Evolutionary conservation across 1,284 basidiomycete species (phyloP), one percentile per base, ranked within the genome.

Genomic region (Leucoagaricus sp.): DNA sequence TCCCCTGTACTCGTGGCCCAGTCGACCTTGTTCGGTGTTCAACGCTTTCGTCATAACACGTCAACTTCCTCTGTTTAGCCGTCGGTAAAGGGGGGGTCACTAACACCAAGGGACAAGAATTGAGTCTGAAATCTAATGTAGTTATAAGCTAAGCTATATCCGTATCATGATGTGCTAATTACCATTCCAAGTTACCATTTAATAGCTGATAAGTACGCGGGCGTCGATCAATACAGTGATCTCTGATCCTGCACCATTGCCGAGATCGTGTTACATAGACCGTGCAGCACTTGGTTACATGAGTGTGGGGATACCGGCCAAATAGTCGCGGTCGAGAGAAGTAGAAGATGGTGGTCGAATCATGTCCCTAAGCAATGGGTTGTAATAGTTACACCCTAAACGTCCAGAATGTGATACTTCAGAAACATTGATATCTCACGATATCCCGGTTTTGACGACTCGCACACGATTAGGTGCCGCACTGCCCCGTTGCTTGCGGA

Each of bases 191-290:
- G 48, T 23, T 36, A 49, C 19, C 29, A 36, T 12, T 26, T 26
- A 25, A 38, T 33, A 33, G 6, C 6, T 49, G 31, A 23, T 33
- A 38, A n/a, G 1, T 0, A n/a, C n/a, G 6, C 17, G 33, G 1
- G 10, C 31, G 33, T 49, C 48, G 33, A 49, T 26, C 48, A 36
- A 38, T 15, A 17, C 19, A 34, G 17, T 49, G 48, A 49, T 49
- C 48, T n/a, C n/a, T 25, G 17, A 49, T 28, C 15, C 13, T 25
- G 21, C 15, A n/a, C 13, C 15, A n/a, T 9, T 15, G 12, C 13
- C 13, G 13, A 38, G 12, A n/a, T 6, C 13, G 12, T 38, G 36
- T 38, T 38, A 38, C 36, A 9, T 5, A 15, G 8, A 38, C 31
- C 12, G 6, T 33, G 4, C 34, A 34, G 38, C 31, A 25, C 10